Evolutionary conservation across 2,329 filamentous ascomycete species (phyloP).

Genomic region (Aspergillus calidoustus): DNA sequence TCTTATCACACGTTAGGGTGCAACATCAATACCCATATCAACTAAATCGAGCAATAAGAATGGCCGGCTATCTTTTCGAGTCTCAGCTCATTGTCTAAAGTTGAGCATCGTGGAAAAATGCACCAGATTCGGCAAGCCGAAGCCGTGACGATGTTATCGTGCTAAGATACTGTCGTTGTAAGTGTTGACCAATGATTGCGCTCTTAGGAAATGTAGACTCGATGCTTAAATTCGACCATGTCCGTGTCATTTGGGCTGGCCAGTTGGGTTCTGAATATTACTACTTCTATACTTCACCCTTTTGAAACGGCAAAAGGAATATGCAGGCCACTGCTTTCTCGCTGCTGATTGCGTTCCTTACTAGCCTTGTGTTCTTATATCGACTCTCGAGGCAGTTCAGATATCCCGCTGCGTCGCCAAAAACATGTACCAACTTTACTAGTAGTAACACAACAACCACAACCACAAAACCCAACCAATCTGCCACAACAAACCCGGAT

Average conservation of each 20-base stretch:
- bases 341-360: slow-evolving; percentile 17
- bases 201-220: not conserved
- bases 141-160: not conserved
- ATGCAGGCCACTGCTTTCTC: not conserved
- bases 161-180: not conserved
- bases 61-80: not conserved
- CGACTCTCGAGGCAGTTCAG: slow-evolving; percentile 11
- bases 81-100: not conserved
- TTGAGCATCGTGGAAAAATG: slow-evolving; percentile 17
- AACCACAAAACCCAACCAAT: not conserved
- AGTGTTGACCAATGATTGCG: not conserved
- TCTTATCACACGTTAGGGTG: not conserved
- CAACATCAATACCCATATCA: not conserved
- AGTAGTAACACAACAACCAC: not conserved
- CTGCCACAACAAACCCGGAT: not conserved
- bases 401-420: not conserved
- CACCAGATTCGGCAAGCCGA: slow-evolving; percentile 24
- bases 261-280: not conserved
- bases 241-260: not conserved
- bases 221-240: not conserved
- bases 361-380: slow-evolving; percentile 18
- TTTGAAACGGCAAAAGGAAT: not conserved
- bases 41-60: not conserved
- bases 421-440: not conserved
- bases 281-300: not conserved